Base-by-base conservation (phyloP, 495 filamentous ascomycete species). In the Aspergillus bridgeri region DNA sequence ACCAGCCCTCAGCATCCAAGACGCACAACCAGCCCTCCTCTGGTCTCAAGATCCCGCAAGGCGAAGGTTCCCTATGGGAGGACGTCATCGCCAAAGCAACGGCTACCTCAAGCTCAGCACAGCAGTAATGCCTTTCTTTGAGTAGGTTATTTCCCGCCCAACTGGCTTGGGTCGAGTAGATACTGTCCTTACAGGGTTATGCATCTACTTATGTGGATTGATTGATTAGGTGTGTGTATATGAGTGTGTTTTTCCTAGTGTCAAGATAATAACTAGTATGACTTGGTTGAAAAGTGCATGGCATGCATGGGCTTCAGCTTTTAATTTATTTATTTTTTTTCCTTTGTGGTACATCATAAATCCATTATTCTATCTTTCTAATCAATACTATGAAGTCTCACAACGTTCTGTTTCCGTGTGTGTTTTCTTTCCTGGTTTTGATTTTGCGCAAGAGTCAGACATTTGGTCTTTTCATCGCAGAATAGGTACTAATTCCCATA, bases 61-160 rank as follows among this genome's bases (percentile, higher is more conserved):
- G 62, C 38, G 48, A 58, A 1, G 57, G 58, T 5, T 59, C 67
- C 18, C 33, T 59, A 3, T 77, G 73, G 74, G 76, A 74, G 46
- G 74, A 79, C 69, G 57, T 77, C 22, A 68, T 77, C 57, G 60
- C 48, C 2, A 51, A 58, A 27, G 66, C 70, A 11, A 45, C 53
- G 53, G 18, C 43, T 9, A 17, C 23, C 11, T 23, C 11, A 20
- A 29, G 27, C 11, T 29, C 27, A 29, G 5, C 27, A 0, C 8
- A 29, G 22, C 17, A 20, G 21, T 47, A 19, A 29, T 1, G 5
- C 45, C 4, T 18, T 27, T 29, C 20, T 15, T n/a, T 38, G n/a
- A n/a, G n/a, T n/a, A n/a, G n/a, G n/a, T n/a, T n/a, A n/a, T n/a
- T n/a, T n/a, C n/a, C 0, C 24, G 22, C 21, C 17, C 18, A 33